phyloP scores from a whole-genome alignment of 2,329 filamentous ascomycete genomes.

The Pseudopithomyces maydicus region DNA sequence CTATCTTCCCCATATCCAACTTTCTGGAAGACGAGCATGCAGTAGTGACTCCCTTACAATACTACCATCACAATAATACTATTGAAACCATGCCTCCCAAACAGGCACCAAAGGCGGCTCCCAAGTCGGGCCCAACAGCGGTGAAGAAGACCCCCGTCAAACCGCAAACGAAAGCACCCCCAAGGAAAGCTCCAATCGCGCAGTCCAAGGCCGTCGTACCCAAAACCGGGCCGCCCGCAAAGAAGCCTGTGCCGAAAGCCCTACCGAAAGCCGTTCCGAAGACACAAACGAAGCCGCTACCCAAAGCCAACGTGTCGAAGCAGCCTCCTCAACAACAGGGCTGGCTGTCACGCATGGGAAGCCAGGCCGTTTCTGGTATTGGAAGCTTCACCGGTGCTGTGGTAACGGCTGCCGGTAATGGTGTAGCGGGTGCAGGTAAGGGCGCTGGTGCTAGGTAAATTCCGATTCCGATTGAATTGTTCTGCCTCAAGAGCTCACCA shows the following conservation, averaged over 20 bases:
- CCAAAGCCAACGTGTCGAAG: conserved; percentile 18
- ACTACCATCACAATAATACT: conserved; percentile 1
- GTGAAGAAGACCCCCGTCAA: conserved; percentile 16
- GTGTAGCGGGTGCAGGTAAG: conserved; percentile 53
- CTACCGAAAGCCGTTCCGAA: conserved; percentile 17
- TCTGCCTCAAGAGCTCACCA: no score
- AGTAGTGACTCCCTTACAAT: not conserved
- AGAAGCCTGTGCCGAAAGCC: conserved; percentile 15
- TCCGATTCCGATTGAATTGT: no score
- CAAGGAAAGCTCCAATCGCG: conserved; percentile 17
- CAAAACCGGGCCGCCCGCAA: conserved; percentile 5
- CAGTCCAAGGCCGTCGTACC: conserved; percentile 1
- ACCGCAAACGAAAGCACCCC: conserved; percentile 6
- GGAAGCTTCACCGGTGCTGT: conserved; percentile 52
- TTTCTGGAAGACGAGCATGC: not conserved
- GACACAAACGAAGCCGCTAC: conserved; percentile 8
- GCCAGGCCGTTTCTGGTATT: conserved; percentile 49
- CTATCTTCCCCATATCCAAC: not conserved
- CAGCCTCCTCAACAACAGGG: conserved; percentile 42
- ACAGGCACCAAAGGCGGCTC: conserved; percentile 18
- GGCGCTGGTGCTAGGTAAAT: conserved; percentile 49
- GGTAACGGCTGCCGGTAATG: conserved; percentile 51
- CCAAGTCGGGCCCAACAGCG: conserved; percentile 5
- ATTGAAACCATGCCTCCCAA: conserved; percentile 28
- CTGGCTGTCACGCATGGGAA: conserved; percentile 54